Base-by-base conservation (phyloP, 2,329 filamentous ascomycete genomes). In the Zopfia rhizophila region DNA sequence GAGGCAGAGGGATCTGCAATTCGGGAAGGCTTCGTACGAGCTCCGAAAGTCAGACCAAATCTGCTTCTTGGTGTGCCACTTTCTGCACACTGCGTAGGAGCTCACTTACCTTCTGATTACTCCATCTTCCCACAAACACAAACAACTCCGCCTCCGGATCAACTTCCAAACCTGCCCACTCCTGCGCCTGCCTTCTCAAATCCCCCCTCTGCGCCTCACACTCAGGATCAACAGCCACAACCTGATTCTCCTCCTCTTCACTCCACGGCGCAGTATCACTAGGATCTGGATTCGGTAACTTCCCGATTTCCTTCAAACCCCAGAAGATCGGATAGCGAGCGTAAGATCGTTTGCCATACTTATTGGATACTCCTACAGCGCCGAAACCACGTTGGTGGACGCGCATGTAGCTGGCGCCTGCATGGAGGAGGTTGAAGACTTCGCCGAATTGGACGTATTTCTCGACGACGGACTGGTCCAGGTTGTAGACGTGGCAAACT, bases 271-370 rank as follows among this genome's bases (percentile, higher is more conserved):
- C 83, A 14, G 82, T 83, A 65, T 87, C 84, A 1, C 81, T 82
- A 4, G 84, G 84, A 63, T 87, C 84, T 1, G 85, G 84, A 56
- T 87, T 87, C 1, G 84, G 85, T 23, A 87, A 71, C 16, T 53
- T 51, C 13, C 84, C 84, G 41, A 87, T 81, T 61, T 80, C 81
- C 56, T 80, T 80, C 42, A 87, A 67, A 43, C 83, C 82, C 85
- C 85, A 88, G 70, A 88, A 87, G 48, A 88, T 87, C 2, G 85
- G 85, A 62, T 87, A 88, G 31, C 85, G 77, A 35, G 84, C 83
- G 63, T 82, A 85, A 3, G 83, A 85, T n/a, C 85, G 81, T 60
- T 85, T 84, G n/a, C 85, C 85, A 54, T 88, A 88, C 65, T 88
- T 88, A 56, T 83, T 84, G 2, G 82, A 86, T 1, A 88, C 85